Evolutionary conservation across 1,139 yeast species (phyloP), one percentile per base, ranked within the genome.

Genomic region (Saccharomyces hybrid): DNA sequence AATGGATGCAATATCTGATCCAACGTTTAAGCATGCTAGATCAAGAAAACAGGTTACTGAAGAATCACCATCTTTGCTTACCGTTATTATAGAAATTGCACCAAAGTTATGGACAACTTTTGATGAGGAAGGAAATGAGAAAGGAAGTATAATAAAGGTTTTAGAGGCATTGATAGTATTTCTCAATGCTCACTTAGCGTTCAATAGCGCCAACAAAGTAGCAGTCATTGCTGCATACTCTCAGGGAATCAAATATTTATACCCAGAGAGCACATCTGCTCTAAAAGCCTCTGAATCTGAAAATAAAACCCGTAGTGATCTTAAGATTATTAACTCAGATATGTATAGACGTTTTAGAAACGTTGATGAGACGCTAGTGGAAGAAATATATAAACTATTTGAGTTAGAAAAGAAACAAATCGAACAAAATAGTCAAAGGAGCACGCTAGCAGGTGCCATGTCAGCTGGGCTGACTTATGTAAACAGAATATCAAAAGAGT

Each of bases 321-420:
- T 38, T 20, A 38, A 38, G 25, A 38, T 67, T 64, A 64, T 72
- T 46, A 72, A 71, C 56, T 65, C 74, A n/a, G 76, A 79, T 32
- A 89, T 93, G 90, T 91, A 93, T 67, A 74, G 96, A 60, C 96
- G 89, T 67, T 93, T 93, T 65, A 77, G 88, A 58, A 77, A 82
- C 51, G 86, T 93, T 41, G 96, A 91, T 67, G 95, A 88, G 54
- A 75, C 84, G 0, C 84, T 91, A 1, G 69, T 89, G n/a, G 77
- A 77, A 46, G 84, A 83, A 54, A 68, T 91, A 44, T 79, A 82
- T 54, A 65, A 67, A 2, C 71, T 83, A 28, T 65, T 88, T 25
- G 61, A 58, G 60, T 62, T 58, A 65, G 67, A 57, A 57, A 52
- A 56, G 58, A 53, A 56, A 60, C 55, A 60, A 56, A 51, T 58